These are phyloP conservation scores for Phytophthora citrophthora DNA, from an alignment of 352 stramenopile genomes.

Conservation along the genomic window DNA sequence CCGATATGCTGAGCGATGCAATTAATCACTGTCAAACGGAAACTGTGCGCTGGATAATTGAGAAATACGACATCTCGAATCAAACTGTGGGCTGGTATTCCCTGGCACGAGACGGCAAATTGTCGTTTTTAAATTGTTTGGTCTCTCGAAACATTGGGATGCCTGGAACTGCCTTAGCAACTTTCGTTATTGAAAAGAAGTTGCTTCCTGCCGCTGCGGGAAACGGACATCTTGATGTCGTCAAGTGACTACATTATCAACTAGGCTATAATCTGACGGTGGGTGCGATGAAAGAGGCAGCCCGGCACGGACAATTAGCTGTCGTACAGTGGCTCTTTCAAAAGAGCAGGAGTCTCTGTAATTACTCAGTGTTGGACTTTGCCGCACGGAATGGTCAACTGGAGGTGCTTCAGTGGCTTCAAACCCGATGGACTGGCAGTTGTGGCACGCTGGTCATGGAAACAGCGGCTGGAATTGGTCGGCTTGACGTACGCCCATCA, in stretches of 20 bases:
- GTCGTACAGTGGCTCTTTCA: constrained; percentile 28
- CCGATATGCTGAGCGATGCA: constrained; percentile 2
- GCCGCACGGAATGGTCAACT: constrained; percentile 14
- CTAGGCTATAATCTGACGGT: not conserved
- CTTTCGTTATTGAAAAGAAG: not conserved
- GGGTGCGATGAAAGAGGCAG: constrained; percentile 8
- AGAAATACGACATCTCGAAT: constrained; percentile 3
- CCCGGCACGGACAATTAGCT: constrained; percentile 4
- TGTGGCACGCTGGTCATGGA: constrained; percentile 15
- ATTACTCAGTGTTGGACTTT: constrained; percentile 1
- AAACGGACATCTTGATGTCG: constrained; percentile 16
- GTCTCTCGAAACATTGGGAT: not conserved
- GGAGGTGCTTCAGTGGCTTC: constrained; percentile 18
- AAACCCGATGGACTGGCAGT: not conserved
- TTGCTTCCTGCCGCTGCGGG: constrained; percentile 9
- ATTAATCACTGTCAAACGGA: constrained; percentile 8
- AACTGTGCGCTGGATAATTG: constrained; percentile 25
- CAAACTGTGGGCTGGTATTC: constrained; percentile 5
- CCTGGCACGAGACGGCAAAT: constrained; percentile 2
- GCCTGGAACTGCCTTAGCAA: not conserved
- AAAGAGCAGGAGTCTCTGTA: not conserved
- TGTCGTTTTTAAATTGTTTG: constrained; percentile 28
- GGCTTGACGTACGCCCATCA: no score
- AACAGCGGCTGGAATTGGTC: not conserved
- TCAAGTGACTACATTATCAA: constrained; percentile 28